Conservation (phyloP, 306 rosid species). For the Corylus avellana region DNA sequence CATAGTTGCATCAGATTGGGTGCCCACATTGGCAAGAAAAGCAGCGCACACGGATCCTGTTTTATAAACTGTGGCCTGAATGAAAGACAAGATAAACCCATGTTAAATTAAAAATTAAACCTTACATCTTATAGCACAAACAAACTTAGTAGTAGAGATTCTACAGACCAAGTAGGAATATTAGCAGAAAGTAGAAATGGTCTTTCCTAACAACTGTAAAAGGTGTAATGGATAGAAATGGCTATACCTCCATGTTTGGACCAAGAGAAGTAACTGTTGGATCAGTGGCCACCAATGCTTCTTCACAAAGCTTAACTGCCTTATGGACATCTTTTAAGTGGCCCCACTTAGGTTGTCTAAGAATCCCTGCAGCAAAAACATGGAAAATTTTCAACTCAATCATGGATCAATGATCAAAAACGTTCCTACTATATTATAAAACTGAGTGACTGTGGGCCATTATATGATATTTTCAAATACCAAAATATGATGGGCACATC, state of each 20-base stretch:
- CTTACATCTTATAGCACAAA: slow-evolving; percentile 13
- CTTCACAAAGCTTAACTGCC: slow-evolving; percentile 85
- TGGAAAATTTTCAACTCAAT: slow-evolving; percentile 13
- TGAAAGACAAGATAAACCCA: slow-evolving; percentile 23
- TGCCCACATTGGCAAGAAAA: slow-evolving; percentile 75
- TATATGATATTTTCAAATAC: neutral
- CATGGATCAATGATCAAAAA: neutral
- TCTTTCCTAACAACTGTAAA: slow-evolving; percentile 9
- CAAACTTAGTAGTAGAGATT: neutral
- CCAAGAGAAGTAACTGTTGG: slow-evolving; percentile 71
- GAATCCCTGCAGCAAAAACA: slow-evolving; percentile 56
- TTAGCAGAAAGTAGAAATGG: slow-evolving; percentile 1
- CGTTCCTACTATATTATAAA: neutral
- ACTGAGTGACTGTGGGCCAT: neutral
- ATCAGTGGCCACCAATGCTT: slow-evolving; percentile 75
- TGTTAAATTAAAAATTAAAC: neutral
- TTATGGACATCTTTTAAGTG: slow-evolving; percentile 87
- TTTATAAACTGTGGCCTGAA: slow-evolving; percentile 74
- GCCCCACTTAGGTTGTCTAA: slow-evolving; percentile 97
- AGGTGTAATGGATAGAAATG: neutral
- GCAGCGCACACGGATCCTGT: slow-evolving; percentile 72
- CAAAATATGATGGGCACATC: slow-evolving; percentile 7
- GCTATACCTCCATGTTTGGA: slow-evolving; percentile 68
- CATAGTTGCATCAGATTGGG: slow-evolving; percentile 64
- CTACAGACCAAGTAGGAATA: neutral